A percentile compares a stretch with the other conserved stretches of the same genome.
These are phyloP conservation scores for Tetragonia tetragonoides DNA, from an alignment of 148 eudicot genomes.

Conservation along the genomic window DNA sequence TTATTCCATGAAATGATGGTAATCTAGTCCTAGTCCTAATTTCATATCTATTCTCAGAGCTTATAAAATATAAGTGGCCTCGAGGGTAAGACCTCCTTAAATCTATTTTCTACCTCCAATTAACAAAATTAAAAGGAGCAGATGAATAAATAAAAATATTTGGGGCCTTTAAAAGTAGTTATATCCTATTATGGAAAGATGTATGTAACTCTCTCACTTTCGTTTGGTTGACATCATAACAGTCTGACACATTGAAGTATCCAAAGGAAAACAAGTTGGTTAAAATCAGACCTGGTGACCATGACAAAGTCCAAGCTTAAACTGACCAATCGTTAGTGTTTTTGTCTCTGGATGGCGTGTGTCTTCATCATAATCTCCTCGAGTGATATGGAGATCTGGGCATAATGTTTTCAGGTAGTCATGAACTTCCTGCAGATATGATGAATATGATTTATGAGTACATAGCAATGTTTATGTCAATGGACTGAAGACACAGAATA, in stretches of 20 bases:
- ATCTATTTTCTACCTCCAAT: no score
- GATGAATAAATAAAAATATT: neutral
- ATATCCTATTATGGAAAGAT: neutral
- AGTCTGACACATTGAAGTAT: neutral
- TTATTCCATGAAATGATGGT: no score
- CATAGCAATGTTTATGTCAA: neutral
- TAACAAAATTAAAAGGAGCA: neutral
- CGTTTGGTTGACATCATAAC: neutral
- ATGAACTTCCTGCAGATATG: slow-evolving; percentile 76
- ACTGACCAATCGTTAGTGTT: slow-evolving; percentile 91
- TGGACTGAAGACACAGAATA: neutral
- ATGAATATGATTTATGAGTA: neutral
- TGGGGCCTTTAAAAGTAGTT: neutral
- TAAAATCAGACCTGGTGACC: slow-evolving; percentile 85
- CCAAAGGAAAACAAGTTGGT: neutral
- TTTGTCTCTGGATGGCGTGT: slow-evolving; percentile 92
- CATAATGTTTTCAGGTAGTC: slow-evolving; percentile 89
- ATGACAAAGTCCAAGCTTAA: slow-evolving; percentile 96
- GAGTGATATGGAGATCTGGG: slow-evolving; percentile 74
- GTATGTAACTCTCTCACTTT: neutral
- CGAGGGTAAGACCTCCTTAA: no score
- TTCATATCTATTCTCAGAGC: no score
- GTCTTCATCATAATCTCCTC: slow-evolving; percentile 97
- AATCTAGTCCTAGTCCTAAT: no score
- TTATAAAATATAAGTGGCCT: no score